phyloP scores from a whole-genome alignment of 2,329 filamentous ascomycete species.

The Fusarium guadeloupense region DNA sequence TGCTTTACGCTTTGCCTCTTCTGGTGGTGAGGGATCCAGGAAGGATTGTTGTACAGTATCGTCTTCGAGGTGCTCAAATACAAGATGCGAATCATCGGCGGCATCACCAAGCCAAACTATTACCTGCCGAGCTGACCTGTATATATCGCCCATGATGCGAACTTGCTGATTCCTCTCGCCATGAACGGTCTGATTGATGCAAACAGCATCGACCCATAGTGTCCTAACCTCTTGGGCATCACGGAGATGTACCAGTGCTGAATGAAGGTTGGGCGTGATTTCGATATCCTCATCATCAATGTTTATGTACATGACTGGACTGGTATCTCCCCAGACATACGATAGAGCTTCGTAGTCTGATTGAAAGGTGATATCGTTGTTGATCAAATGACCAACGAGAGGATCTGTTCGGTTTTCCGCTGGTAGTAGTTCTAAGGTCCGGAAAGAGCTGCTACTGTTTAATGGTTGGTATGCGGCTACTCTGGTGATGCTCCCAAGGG shows the following conservation, averaged over 20 bases:
- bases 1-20: neutral
- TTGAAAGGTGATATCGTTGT: slow-evolving; percentile 19
- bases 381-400: neutral
- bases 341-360: slow-evolving; percentile 19
- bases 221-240: neutral
- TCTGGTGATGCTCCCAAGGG: too few species aligned
- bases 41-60: neutral
- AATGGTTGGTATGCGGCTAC: neutral
- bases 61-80: slow-evolving; percentile 9
- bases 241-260: slow-evolving; percentile 4
- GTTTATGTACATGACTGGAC: neutral
- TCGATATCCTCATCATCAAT: neutral
- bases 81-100: neutral
- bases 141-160: slow-evolving; percentile 24
- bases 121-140: slow-evolving; percentile 18
- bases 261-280: slow-evolving; percentile 15
- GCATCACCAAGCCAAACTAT: slow-evolving; percentile 17
- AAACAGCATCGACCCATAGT: slow-evolving; percentile 9
- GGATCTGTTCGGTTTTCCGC: neutral
- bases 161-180: slow-evolving; percentile 25
- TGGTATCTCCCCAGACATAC: slow-evolving; percentile 19
- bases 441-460: slow-evolving; percentile 1
- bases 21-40: too few species aligned
- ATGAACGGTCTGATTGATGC: slow-evolving; percentile 1
- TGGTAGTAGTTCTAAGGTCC: slow-evolving; percentile 3